Percentiles rank a stretch among this genome's conserved stretches.
These are phyloP conservation scores for Cyphellophora attinorum DNA, from an alignment of 2,329 filamentous ascomycete genomes.

Conservation along the genomic window DNA sequence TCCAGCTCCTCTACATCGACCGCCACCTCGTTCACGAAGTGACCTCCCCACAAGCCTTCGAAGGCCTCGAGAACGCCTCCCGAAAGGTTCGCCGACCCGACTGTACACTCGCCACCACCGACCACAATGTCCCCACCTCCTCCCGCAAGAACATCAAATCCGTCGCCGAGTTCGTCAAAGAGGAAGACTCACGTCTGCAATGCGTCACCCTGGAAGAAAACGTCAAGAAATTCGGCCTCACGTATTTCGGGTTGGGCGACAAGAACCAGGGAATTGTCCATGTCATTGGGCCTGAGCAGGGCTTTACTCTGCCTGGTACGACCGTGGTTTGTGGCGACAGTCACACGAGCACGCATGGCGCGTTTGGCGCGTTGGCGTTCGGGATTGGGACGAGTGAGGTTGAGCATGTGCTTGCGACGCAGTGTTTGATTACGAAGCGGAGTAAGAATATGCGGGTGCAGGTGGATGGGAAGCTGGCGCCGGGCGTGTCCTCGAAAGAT, in stretches of 20 bases:
- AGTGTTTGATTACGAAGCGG: conserved; percentile 85
- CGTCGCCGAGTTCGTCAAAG: conserved; percentile 85
- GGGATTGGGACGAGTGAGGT: conserved; percentile 98
- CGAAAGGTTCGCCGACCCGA: conserved; percentile 86
- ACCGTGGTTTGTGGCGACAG: conserved; percentile 97
- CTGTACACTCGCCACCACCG: conserved; percentile 91
- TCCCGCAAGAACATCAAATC: conserved; percentile 90
- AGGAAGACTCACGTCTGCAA: conserved; percentile 86
- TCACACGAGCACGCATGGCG: conserved; percentile 95
- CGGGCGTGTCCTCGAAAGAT: conserved; percentile 93
- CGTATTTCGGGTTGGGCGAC: conserved; percentile 93
- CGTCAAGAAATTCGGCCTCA: conserved; percentile 90
- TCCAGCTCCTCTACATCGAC: conserved; percentile 42
- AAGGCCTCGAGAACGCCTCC: conserved; percentile 81
- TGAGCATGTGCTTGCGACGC: conserved; percentile 94
- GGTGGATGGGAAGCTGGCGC: conserved; percentile 79
- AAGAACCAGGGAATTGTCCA: conserved; percentile 98
- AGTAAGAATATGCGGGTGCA: conserved; percentile 99
- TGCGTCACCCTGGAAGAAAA: conserved; percentile 95
- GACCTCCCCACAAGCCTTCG: conserved; percentile 98
- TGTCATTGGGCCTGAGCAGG: conserved; percentile 96
- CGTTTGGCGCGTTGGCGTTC: conserved; percentile 88
- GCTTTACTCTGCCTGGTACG: conserved; percentile 93
- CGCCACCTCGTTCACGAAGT: conserved; percentile 97
- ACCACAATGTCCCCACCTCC: conserved; percentile 94